Evolutionary conservation across 1,284 basidiomycete species (phyloP).

Genomic region (Cryptococcus wingfieldii): DNA sequence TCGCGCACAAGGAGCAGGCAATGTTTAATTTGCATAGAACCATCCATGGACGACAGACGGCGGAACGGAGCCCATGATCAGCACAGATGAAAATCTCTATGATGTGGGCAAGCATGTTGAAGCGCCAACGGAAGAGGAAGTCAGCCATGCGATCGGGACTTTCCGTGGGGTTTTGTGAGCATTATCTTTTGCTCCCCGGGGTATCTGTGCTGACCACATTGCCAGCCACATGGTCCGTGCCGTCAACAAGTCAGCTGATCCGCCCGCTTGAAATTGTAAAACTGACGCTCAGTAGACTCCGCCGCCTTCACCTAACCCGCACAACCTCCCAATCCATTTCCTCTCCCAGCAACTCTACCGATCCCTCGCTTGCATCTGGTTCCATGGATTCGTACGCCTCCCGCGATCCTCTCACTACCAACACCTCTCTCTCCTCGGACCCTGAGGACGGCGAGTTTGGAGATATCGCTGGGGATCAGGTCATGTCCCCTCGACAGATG

Average conservation of each 20-base stretch:
- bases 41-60: constrained; percentile 50
- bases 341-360: constrained; percentile 13
- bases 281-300: constrained; percentile 15
- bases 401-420: constrained; percentile 11
- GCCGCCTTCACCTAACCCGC: constrained; percentile 25
- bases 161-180: constrained; percentile 45
- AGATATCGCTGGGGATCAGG: constrained; percentile 9
- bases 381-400: constrained; percentile 45
- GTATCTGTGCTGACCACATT: not conserved
- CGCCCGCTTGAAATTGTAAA: constrained; percentile 1
- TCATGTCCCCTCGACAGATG: constrained; percentile 15
- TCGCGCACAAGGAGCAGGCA: not conserved
- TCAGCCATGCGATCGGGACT: constrained; percentile 44
- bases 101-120: constrained; percentile 46
- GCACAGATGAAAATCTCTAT: constrained; percentile 48
- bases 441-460: constrained; percentile 2
- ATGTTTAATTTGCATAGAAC: constrained; percentile 21
- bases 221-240: constrained; percentile 46
- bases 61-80: constrained; percentile 45
- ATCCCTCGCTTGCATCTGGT: constrained; percentile 22
- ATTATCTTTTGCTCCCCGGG: not conserved
- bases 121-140: constrained; percentile 49
- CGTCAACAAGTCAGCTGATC: constrained; percentile 40
- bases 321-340: constrained; percentile 7
- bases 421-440: constrained; percentile 19